These are phyloP conservation scores for Boletus subcaerulescens DNA, from an alignment of 768 basidiomycete genomes.

Conservation along the genomic window DNA sequence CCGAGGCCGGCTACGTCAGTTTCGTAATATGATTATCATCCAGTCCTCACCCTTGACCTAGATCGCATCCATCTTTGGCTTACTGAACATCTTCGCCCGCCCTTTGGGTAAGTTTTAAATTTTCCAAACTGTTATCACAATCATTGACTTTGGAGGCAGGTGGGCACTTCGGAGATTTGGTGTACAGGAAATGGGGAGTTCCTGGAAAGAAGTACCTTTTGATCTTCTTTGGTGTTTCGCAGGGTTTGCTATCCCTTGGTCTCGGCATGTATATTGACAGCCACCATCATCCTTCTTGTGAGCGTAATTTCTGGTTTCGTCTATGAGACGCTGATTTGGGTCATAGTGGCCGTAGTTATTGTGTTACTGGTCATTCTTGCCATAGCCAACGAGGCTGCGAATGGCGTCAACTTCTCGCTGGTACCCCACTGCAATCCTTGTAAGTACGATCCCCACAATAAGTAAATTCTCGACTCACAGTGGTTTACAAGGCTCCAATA, in stretches of 20 bases:
- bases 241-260: constrained; percentile 2
- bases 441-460: neutral
- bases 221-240: neutral
- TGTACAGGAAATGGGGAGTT: constrained; percentile 5
- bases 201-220: constrained; percentile 6
- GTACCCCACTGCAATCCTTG: constrained; percentile 8
- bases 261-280: constrained; percentile 42
- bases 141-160: neutral
- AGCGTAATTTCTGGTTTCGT: neutral
- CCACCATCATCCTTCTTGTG: constrained; percentile 19
- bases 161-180: constrained; percentile 2
- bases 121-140: neutral
- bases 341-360: neutral
- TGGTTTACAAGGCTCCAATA: constrained; percentile 1
- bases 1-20: constrained; percentile 10
- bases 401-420: constrained; percentile 1
- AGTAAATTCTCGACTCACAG: neutral
- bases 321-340: neutral
- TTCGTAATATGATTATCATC: neutral
- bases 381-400: neutral
- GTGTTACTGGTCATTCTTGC: neutral
- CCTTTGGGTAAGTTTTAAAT: constrained; percentile 1
- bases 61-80: constrained; percentile 3
- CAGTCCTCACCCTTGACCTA: neutral
- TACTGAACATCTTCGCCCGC: constrained; percentile 1